A percentile compares a stretch with the other conserved stretches of the same genome.
These are phyloP conservation scores for Verticillium tricorpus DNA, from an alignment of 2,329 filamentous ascomycete species.

Conservation along the genomic window DNA sequence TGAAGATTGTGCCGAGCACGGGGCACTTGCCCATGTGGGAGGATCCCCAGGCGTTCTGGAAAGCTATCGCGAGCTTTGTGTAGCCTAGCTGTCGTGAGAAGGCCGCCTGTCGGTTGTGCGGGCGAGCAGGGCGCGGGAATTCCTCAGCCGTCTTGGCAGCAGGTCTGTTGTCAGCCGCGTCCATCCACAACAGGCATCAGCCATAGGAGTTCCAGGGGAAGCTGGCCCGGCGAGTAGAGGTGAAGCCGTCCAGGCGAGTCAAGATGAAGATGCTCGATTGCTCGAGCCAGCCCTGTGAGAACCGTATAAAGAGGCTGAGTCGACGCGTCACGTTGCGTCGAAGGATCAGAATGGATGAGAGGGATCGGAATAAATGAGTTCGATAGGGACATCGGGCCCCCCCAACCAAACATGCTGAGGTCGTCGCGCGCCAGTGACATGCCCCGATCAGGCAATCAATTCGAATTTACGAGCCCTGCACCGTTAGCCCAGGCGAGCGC, in stretches of 20 bases:
- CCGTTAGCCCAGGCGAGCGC: not conserved
- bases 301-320: not conserved
- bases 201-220: too few relatives aligned
- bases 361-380: not conserved
- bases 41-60: slow-evolving; percentile 62
- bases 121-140: not conserved
- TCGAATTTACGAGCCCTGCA: not conserved
- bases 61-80: slow-evolving; percentile 56
- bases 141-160: not conserved
- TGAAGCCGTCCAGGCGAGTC: too few relatives aligned
- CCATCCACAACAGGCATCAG: too few relatives aligned
- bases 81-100: slow-evolving; percentile 20
- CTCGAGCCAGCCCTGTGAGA: not conserved
- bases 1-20: slow-evolving; percentile 63
- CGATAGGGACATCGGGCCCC: too few relatives aligned
- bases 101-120: not conserved
- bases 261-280: too few relatives aligned
- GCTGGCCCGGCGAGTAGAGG: too few relatives aligned
- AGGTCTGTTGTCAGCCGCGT: too few relatives aligned
- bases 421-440: not conserved
- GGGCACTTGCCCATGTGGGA: slow-evolving; percentile 87
- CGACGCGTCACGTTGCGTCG: not conserved
- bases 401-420: not conserved
- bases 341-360: not conserved
- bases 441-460: not conserved